Conservation (phyloP, 2,329 filamentous ascomycete genomes). For the Ceratocystis harringtonii region DNA sequence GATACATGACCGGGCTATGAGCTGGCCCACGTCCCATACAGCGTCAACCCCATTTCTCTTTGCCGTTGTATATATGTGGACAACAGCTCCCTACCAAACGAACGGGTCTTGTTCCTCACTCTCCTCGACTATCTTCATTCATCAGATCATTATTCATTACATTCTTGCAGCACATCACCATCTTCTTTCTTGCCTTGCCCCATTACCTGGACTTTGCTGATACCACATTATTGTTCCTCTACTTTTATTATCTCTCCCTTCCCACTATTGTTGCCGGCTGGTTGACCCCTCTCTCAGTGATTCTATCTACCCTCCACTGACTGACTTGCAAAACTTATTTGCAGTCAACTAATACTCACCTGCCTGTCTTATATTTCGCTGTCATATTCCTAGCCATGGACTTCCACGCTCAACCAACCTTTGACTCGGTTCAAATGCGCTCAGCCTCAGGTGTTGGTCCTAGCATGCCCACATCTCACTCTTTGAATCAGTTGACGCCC, state of each 20-base stretch:
- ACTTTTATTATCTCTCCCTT: background rate
- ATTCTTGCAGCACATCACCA: background rate
- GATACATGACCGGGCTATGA: background rate
- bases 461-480: background rate
- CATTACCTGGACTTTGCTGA: background rate
- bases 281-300: background rate
- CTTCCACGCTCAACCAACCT: conserved; percentile 5
- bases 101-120: background rate
- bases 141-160: background rate
- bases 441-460: conserved; percentile 2
- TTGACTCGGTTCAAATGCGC: conserved; percentile 10
- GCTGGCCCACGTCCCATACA: conserved; percentile 1
- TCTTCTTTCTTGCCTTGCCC: background rate
- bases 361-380: background rate
- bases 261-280: background rate
- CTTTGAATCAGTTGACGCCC: conserved; percentile 4
- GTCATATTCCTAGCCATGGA: conserved; percentile 8
- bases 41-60: background rate
- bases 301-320: background rate
- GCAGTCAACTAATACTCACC: background rate
- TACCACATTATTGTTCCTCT: background rate
- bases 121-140: conserved; percentile 1
- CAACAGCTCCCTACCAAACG: background rate
- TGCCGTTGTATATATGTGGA: conserved; percentile 1
- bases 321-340: background rate